A percentile compares a stretch with the other conserved stretches of the same genome.
These are phyloP conservation scores for Echinochloa phyllopogon DNA, from an alignment of 176 grass and related monocot species.

Conservation along the genomic window DNA sequence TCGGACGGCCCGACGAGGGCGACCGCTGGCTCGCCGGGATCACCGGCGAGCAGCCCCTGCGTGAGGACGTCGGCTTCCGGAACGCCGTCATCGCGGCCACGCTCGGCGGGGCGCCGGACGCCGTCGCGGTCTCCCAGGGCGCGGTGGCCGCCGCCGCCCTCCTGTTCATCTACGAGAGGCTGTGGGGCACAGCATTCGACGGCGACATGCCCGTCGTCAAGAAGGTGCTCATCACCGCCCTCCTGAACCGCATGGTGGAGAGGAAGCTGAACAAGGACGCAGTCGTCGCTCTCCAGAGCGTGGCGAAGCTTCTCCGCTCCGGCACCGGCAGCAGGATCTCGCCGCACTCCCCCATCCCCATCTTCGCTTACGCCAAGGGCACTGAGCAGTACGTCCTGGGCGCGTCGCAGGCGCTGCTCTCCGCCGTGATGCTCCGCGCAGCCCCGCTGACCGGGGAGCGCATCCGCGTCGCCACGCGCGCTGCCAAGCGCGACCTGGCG, in stretches of 20 bases:
- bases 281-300: neutral
- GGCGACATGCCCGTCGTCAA: neutral
- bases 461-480: neutral
- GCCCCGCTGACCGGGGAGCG: neutral
- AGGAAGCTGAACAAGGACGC: neutral
- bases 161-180: neutral
- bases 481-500: neutral
- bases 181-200: neutral
- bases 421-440: slow-evolving; percentile 13
- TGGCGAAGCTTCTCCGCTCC: neutral
- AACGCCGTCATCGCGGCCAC: neutral
- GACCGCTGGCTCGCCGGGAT: neutral
- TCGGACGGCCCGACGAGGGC: neutral
- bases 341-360: neutral
- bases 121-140: neutral
- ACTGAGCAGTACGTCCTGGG: neutral
- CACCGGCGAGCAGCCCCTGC: neutral
- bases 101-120: neutral
- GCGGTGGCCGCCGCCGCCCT: neutral
- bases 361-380: too few relatives aligned
- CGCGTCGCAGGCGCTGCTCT: neutral
- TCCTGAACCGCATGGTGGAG: neutral
- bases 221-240: neutral
- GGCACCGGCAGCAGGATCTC: too few relatives aligned
- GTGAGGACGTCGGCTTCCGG: neutral